These are phyloP conservation scores for Hypomyces rosellus DNA, from an alignment of 2,329 filamentous ascomycete species.

Conservation along the genomic window DNA sequence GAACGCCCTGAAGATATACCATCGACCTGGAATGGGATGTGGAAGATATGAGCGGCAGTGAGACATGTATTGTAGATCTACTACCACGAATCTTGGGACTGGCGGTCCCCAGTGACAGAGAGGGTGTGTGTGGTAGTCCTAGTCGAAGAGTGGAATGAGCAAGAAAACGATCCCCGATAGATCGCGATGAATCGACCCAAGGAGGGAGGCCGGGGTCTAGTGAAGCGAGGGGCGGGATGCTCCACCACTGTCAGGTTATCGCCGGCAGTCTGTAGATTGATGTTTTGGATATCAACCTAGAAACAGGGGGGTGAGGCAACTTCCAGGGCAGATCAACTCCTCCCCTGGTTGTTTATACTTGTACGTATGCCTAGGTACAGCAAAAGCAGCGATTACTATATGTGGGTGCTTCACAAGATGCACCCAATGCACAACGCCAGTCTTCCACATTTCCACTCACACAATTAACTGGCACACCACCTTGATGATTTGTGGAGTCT, in stretches of 20 bases:
- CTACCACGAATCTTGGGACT: conserved; percentile 26
- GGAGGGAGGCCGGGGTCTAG: conserved; percentile 1
- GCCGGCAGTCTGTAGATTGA: conserved; percentile 17
- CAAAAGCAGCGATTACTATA: conserved; percentile 2
- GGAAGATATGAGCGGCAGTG: conserved; percentile 26
- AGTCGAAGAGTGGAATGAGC: conserved; percentile 28
- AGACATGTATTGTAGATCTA: conserved; percentile 34
- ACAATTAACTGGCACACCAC: neutral
- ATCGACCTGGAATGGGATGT: conserved; percentile 31
- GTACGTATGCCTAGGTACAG: conserved; percentile 9
- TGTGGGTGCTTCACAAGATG: neutral
- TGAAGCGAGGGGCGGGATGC: conserved; percentile 12
- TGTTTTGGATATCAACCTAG: conserved; percentile 19
- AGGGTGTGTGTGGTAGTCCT: conserved; percentile 22
- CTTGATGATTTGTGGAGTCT: conserved; percentile 1
- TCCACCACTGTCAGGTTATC: conserved; percentile 17
- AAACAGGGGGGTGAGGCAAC: neutral
- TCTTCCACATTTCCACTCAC: neutral
- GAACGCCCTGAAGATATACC: conserved; percentile 37
- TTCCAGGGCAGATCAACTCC: conserved; percentile 12
- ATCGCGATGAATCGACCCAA: conserved; percentile 21
- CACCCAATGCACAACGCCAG: no score
- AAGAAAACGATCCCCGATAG: conserved; percentile 16
- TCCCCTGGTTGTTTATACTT: conserved; percentile 12
- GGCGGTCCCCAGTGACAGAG: conserved; percentile 19